These are phyloP conservation scores for Neurospora tetraspora DNA, from an alignment of 495 filamentous ascomycete genomes.

Conservation along the genomic window DNA sequence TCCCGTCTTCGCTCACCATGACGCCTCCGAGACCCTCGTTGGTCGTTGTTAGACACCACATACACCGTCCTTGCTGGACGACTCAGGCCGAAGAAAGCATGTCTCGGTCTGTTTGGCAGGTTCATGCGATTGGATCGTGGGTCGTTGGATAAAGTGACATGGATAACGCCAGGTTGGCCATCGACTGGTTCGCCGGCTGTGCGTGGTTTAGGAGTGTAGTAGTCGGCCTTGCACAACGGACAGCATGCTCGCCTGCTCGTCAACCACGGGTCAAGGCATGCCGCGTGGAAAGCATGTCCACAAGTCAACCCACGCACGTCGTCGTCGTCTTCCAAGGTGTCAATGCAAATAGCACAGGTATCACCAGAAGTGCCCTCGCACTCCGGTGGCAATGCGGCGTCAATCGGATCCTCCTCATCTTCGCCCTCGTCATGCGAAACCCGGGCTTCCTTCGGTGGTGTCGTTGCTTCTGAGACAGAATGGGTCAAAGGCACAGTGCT, in stretches of 20 bases:
- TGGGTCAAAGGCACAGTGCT: conserved; percentile 12
- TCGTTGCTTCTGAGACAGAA: conserved; percentile 10
- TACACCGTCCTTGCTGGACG: conserved; percentile 7
- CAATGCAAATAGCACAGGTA: conserved; percentile 93
- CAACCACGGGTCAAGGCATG: conserved; percentile 92
- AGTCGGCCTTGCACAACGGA: conserved; percentile 93
- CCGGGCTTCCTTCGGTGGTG: conserved; percentile 17
- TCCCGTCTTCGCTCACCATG: not conserved
- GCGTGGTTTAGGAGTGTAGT: conserved; percentile 83
- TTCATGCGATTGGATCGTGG: conserved; percentile 31
- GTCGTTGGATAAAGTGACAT: conserved; percentile 13
- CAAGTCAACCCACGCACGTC: conserved; percentile 90
- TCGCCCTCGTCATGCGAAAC: conserved; percentile 47
- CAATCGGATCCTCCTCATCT: conserved; percentile 79
- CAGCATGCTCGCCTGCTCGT: conserved; percentile 89
- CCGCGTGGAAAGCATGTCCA: conserved; percentile 91
- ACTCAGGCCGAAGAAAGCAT: conserved; percentile 18
- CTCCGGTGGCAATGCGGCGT: conserved; percentile 71
- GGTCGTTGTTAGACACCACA: not conserved
- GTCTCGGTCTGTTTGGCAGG: conserved; percentile 22
- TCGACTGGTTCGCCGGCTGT: conserved; percentile 26
- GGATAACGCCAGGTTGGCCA: conserved; percentile 13
- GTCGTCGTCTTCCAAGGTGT: conserved; percentile 86
- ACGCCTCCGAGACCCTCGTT: not conserved
- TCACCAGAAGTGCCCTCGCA: conserved; percentile 82